phyloP scores from a whole-genome alignment of 1,284 basidiomycete species.

The Apiotrichum siamense region DNA sequence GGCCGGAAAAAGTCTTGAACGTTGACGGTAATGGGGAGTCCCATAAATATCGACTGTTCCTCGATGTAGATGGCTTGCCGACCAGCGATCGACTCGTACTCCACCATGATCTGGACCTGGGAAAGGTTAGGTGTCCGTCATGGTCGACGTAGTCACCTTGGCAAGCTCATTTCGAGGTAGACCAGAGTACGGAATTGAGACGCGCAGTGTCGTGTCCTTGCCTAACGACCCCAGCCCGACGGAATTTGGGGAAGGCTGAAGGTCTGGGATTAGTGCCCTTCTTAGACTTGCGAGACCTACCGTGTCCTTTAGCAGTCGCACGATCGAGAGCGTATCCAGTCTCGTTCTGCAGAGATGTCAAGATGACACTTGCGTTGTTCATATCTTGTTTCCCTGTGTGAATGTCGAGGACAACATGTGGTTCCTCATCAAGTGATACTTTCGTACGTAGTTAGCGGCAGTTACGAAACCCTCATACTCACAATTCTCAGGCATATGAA shows the following conservation, averaged over 20 bases:
- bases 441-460: slow-evolving; percentile 9
- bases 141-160: slow-evolving; percentile 5
- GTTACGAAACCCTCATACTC: slow-evolving; percentile 2
- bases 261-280: neutral
- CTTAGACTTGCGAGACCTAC: neutral
- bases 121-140: too few relatives aligned
- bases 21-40: slow-evolving; percentile 47
- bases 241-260: slow-evolving; percentile 5
- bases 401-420: slow-evolving; percentile 29
- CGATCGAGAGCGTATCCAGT: slow-evolving; percentile 20
- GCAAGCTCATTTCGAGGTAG: slow-evolving; percentile 29
- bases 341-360: slow-evolving; percentile 22
- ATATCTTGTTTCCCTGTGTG: slow-evolving; percentile 17
- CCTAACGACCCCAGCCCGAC: slow-evolving; percentile 21
- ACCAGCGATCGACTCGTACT: slow-evolving; percentile 15
- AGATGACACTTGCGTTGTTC: slow-evolving; percentile 12
- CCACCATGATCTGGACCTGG: slow-evolving; percentile 27
- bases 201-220: slow-evolving; percentile 4
- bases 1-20: slow-evolving; percentile 49
- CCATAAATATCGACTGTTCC: slow-evolving; percentile 33
- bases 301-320: slow-evolving; percentile 10
- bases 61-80: slow-evolving; percentile 21
- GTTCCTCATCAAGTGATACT: slow-evolving; percentile 38
- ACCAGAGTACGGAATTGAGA: slow-evolving; percentile 31
- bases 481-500: slow-evolving; percentile 38